These are phyloP conservation scores for Neurospora hispaniola DNA, from an alignment of 495 filamentous ascomycete genomes.

Conservation along the genomic window DNA sequence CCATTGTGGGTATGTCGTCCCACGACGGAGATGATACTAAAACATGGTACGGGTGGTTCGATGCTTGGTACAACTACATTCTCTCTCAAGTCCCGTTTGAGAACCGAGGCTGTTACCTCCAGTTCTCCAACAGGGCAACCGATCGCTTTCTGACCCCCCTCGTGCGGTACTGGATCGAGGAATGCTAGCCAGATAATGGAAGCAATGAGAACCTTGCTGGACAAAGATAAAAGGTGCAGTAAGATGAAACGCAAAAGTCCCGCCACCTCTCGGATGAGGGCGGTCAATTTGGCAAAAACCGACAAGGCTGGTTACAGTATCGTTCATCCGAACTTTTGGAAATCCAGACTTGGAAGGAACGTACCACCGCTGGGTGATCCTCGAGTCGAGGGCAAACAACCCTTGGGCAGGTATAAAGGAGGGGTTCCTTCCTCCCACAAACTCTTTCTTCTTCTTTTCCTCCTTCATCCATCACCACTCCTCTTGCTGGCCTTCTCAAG, in stretches of 20 bases:
- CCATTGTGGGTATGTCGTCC: background rate
- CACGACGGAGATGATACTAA: background rate
- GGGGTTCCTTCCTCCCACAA: background rate
- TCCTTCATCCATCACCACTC: background rate
- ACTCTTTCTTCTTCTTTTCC: background rate
- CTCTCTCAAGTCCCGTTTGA: background rate
- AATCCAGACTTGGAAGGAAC: background rate
- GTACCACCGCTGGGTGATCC: background rate
- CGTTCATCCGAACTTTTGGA: background rate
- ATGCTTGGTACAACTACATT: background rate
- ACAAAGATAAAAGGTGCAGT: background rate
- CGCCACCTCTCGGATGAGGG: background rate
- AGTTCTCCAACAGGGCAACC: background rate
- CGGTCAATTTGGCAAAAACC: background rate
- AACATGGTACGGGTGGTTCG: background rate
- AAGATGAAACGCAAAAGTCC: background rate
- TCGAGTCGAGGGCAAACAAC: background rate
- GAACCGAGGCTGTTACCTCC: background rate
- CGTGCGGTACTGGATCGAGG: background rate
- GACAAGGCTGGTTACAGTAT: background rate
- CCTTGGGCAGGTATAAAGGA: background rate
- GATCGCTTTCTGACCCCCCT: background rate
- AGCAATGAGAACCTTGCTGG: slow-evolving; percentile 5
- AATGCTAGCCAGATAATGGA: background rate
- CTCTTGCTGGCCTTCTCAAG: background rate